Evolutionary conservation across 1,139 yeast species (phyloP), one percentile per base, ranked within the genome.

Genomic region (Hansenula lynferdii): DNA sequence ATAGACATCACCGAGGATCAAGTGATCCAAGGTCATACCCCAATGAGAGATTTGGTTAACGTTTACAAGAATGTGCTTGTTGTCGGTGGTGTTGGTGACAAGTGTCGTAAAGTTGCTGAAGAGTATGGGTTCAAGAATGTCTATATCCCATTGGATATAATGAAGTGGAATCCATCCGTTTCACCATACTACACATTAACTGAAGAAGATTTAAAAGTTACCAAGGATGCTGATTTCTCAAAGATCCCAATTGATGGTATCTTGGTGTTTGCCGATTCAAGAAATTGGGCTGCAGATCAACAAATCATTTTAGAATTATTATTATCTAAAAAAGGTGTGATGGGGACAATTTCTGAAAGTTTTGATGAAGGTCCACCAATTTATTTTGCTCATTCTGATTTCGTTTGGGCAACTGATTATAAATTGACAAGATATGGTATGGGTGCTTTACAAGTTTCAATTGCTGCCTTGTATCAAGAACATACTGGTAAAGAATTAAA

Each of bases 281-380:
- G 94, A 63, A 85, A 84, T 58, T 85, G 95, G 94, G 94, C 92
- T 36, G 89, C 86, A 26, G 95, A 85, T 60, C 92, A 84, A 62
- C 95, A 85, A 60, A 85, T 85, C 57, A 85, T 85, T 47, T 68
- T 85, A 56, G 95, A 85, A 56, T 67, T 85, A 50, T 69, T 85
- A 37, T 68, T 84, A 61, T 80, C 89, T 41, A 75, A 81, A 53
- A 68, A 78, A 44, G 95, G 95, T 54, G 78, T 76, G 34, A 83
- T 85, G 94, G 94, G 95, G 30, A 85, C 95, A 6, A 67, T 71
- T 38, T 76, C 85, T 21, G 71, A 77, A 49, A 75, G 83, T 18
- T 80, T 61, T 56, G 82, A 78, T 42, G 87, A 85, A 53, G 94
- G 94, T 35, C 94, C 94, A 18, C 76, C 77, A 41, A 77, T 85